Conservation (phyloP, 2,329 filamentous ascomycete species). For the Trichoderma cornu-damae region DNA sequence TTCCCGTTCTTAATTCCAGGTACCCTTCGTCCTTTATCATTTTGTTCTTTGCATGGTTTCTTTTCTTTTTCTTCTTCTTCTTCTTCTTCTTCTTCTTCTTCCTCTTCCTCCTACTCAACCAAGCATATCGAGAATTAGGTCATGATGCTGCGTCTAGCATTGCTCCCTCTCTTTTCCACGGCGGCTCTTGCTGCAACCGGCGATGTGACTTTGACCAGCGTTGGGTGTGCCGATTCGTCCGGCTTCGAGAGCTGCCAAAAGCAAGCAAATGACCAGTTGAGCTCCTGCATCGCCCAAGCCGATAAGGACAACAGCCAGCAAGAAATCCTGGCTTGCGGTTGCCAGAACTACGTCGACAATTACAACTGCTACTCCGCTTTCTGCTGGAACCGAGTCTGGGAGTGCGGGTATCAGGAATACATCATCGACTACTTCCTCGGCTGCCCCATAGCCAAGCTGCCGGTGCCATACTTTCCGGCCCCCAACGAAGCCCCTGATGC, state of each 20-base stretch:
- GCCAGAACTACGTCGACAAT: slow-evolving; percentile 24
- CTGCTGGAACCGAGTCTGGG: slow-evolving; percentile 38
- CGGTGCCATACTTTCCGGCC: slow-evolving; percentile 37
- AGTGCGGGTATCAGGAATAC: slow-evolving; percentile 37
- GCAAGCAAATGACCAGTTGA: slow-evolving; percentile 11
- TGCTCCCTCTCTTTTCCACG: background rate
- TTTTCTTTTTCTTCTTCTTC: background rate
- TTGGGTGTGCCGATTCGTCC: slow-evolving; percentile 23
- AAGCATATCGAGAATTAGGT: background rate
- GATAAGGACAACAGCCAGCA: slow-evolving; percentile 20
- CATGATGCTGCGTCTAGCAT: background rate
- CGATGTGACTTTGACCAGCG: background rate
- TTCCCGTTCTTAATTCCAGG: too few species aligned
- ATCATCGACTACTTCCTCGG: slow-evolving; percentile 32
- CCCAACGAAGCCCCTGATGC: slow-evolving; percentile 31
- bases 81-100: background rate
- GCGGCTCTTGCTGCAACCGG: background rate
- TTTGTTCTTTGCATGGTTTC: too few species aligned
- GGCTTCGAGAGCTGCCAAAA: slow-evolving; percentile 23
- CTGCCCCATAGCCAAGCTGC: slow-evolving; percentile 29
- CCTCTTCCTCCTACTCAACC: background rate
- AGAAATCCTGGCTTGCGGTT: slow-evolving; percentile 24
- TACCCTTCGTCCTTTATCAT: too few species aligned
- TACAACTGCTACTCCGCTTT: slow-evolving; percentile 35
- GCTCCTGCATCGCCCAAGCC: slow-evolving; percentile 20